phyloP scores from a whole-genome alignment of 805 yeast species.

The Metahyphopichia silvanorum region DNA sequence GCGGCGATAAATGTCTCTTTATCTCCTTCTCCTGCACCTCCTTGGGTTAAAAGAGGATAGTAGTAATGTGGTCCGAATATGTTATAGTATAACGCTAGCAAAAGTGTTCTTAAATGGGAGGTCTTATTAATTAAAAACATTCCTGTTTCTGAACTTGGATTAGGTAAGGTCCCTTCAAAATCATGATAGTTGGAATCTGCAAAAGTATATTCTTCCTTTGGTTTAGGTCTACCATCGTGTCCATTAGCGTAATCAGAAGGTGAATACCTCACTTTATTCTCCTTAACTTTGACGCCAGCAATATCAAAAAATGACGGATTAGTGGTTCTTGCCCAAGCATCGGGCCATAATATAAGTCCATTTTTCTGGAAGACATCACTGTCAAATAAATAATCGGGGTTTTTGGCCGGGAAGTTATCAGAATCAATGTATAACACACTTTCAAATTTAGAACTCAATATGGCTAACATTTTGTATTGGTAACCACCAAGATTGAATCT shows the following conservation, averaged over 20 bases:
- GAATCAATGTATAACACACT: constrained; percentile 48
- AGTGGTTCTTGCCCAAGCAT: constrained; percentile 68
- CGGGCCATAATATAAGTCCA: constrained; percentile 63
- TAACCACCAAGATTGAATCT: constrained; percentile 37
- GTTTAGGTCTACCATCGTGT: constrained; percentile 25
- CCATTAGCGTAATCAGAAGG: constrained; percentile 13
- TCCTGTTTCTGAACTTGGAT: constrained; percentile 70
- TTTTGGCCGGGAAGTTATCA: constrained; percentile 45
- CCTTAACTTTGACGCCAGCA: constrained; percentile 35
- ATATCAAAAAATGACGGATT: constrained; percentile 58
- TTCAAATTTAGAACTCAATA: constrained; percentile 58
- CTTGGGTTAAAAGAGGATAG: constrained; percentile 68
- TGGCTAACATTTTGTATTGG: constrained; percentile 53
- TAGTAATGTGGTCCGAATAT: constrained; percentile 61
- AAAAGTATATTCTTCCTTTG: constrained; percentile 24
- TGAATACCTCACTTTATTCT: constrained; percentile 32
- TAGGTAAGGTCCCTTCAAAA: constrained; percentile 60
- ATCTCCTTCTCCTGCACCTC: constrained; percentile 77
- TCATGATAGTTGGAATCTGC: constrained; percentile 45
- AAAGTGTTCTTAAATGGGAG: constrained; percentile 53
- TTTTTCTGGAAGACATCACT: constrained; percentile 44
- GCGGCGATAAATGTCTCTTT: constrained; percentile 75
- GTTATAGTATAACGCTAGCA: constrained; percentile 63
- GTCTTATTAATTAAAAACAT: constrained; percentile 61
- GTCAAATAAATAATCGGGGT: constrained; percentile 45